Conservation (phyloP, 2,329 filamentous ascomycete species). For the Ceratocystis lukuohia region DNA sequence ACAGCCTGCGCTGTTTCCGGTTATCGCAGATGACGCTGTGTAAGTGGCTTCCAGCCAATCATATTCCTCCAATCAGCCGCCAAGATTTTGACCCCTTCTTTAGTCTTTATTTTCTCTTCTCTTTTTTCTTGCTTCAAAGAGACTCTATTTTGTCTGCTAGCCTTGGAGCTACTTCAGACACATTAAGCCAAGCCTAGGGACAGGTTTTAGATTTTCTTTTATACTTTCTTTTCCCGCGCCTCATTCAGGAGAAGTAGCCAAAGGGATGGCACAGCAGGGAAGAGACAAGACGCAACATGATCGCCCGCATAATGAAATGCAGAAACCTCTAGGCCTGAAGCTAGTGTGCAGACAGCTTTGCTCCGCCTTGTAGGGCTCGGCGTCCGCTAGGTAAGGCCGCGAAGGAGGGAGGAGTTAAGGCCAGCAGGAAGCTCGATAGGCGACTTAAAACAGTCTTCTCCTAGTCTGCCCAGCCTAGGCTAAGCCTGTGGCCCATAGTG, state of each 20-base stretch:
- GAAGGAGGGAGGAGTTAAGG: too few species aligned
- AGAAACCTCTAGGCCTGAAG: too few species aligned
- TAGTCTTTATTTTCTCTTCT: slow-evolving; percentile 13
- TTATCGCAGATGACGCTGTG: background rate
- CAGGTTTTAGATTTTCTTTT: background rate
- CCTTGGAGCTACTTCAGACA: background rate
- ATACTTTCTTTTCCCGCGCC: too few species aligned
- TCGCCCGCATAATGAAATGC: too few species aligned
- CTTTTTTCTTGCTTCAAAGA: background rate
- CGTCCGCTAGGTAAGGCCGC: too few species aligned
- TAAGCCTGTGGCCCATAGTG: too few species aligned
- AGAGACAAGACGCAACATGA: too few species aligned
- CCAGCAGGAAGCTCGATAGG: too few species aligned
- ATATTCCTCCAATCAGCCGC: slow-evolving; percentile 6
- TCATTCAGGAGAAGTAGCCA: background rate
- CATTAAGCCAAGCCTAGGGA: background rate
- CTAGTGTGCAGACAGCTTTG: too few species aligned
- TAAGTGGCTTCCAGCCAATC: slow-evolving; percentile 15
- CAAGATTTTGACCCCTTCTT: background rate
- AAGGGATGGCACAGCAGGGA: background rate
- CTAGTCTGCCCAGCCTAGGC: too few species aligned
- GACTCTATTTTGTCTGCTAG: background rate
- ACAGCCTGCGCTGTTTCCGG: background rate
- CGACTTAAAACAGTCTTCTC: too few species aligned
- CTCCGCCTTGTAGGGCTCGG: too few species aligned